phyloP scores from a whole-genome alignment of 2,329 filamentous ascomycete species.

The Ceratocystis papillata region DNA sequence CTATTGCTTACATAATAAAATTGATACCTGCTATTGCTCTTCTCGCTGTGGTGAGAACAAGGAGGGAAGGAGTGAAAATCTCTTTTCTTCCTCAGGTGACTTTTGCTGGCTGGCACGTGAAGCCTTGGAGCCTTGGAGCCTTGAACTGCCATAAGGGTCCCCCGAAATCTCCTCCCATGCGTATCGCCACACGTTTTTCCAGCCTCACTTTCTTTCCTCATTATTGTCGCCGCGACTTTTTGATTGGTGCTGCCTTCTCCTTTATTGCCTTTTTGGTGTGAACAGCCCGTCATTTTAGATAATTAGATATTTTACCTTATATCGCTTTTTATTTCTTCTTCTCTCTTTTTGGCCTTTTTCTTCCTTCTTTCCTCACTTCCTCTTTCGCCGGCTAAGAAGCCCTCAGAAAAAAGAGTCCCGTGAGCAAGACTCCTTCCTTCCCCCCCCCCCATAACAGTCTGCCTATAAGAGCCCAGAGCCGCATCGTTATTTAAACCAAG shows the following conservation, averaged over 20 bases:
- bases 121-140: not conserved
- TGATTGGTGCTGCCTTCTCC: too few species aligned
- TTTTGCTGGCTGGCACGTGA: conserved; percentile 1
- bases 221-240: too few species aligned
- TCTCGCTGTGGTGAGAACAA: not conserved
- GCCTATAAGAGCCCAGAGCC: too few species aligned
- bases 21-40: not conserved
- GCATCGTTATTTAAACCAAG: too few species aligned
- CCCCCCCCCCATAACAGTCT: too few species aligned
- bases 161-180: not conserved
- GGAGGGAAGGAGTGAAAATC: conserved; percentile 5
- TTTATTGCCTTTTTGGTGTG: not conserved
- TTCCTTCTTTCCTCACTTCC: not conserved
- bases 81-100: not conserved
- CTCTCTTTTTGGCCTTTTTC: not conserved
- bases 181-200: not conserved
- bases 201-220: not conserved
- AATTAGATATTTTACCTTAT: too few species aligned
- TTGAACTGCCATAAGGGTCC: not conserved
- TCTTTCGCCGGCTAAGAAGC: not conserved
- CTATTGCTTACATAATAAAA: too few species aligned
- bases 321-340: not conserved
- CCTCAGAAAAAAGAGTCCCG: not conserved
- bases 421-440: not conserved
- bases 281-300: too few species aligned